Evolutionary conservation across 164 flowering plant species (phyloP).

Genomic region (Kalanchoe fedtschenkoi): DNA sequence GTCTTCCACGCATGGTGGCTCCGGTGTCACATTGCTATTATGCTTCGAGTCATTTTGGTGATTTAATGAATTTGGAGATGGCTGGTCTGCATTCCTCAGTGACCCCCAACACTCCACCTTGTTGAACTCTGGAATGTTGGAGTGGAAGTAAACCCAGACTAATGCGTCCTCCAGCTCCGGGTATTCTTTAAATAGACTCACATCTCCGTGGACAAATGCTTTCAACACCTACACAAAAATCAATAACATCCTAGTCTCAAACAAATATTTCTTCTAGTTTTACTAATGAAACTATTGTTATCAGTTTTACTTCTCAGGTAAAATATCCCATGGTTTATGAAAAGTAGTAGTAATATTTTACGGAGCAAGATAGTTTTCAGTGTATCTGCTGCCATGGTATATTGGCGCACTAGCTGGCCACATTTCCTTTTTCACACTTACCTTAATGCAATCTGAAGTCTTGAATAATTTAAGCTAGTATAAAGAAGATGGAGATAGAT

Average conservation of each 20-base stretch:
- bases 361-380: too few relatives aligned
- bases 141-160: slow-evolving; percentile 97
- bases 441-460: background rate
- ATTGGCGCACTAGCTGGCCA: background rate
- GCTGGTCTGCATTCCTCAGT: slow-evolving; percentile 43
- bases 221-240: slow-evolving; percentile 48
- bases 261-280: too few relatives aligned
- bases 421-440: background rate
- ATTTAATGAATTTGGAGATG: slow-evolving; percentile 5
- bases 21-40: slow-evolving; percentile 23
- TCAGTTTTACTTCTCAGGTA: too few relatives aligned
- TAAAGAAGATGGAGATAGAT: background rate
- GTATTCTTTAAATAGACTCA: slow-evolving; percentile 44
- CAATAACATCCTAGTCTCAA: too few relatives aligned
- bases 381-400: too few relatives aligned
- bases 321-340: too few relatives aligned
- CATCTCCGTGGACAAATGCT: slow-evolving; percentile 92
- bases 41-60: background rate
- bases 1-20: slow-evolving; percentile 36
- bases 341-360: too few relatives aligned
- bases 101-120: slow-evolving; percentile 88
- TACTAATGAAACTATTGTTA: too few relatives aligned
- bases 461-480: background rate
- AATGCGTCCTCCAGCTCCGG: slow-evolving; percentile 76
- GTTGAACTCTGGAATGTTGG: slow-evolving; percentile 74